phyloP scores from a whole-genome alignment of 148 eudicot species.

The Spergularia bocconei region DNA sequence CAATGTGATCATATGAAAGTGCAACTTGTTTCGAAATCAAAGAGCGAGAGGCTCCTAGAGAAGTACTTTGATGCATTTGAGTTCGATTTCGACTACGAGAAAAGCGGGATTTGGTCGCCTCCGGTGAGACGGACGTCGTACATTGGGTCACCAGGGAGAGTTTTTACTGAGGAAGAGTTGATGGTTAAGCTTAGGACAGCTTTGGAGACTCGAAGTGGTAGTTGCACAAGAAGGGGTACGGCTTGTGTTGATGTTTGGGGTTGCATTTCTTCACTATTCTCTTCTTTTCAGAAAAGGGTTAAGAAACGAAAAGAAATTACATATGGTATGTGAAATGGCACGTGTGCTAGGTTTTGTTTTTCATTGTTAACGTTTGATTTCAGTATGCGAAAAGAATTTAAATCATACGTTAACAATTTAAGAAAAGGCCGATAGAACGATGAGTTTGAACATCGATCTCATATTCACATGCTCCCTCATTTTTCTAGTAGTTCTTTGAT shows the following conservation, averaged over 20 bases:
- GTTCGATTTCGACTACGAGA: slow-evolving; percentile 48
- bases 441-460: no score
- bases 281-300: slow-evolving; percentile 34
- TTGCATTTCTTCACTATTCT: slow-evolving; percentile 28
- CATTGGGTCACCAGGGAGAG: slow-evolving; percentile 31
- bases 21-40: slow-evolving; percentile 46
- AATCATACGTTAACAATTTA: no score
- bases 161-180: slow-evolving; percentile 37
- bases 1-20: slow-evolving; percentile 23
- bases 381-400: no score
- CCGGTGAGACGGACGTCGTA: slow-evolving; percentile 42
- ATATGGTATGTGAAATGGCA: slow-evolving; percentile 16
- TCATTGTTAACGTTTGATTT: no score
- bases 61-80: slow-evolving; percentile 56
- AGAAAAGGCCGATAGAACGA: no score
- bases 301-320: slow-evolving; percentile 32
- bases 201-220: slow-evolving; percentile 33
- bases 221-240: slow-evolving; percentile 20
- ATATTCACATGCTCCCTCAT: no score
- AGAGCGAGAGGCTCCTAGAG: slow-evolving; percentile 42
- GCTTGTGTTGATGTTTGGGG: slow-evolving; percentile 39
- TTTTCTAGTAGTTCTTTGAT: no score
- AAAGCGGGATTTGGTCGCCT: slow-evolving; percentile 63
- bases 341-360: no score
- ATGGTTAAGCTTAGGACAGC: slow-evolving; percentile 30